phyloP scores from a whole-genome alignment of 2,329 filamentous ascomycete species.

The Parasarocladium wereldwijsianum region DNA sequence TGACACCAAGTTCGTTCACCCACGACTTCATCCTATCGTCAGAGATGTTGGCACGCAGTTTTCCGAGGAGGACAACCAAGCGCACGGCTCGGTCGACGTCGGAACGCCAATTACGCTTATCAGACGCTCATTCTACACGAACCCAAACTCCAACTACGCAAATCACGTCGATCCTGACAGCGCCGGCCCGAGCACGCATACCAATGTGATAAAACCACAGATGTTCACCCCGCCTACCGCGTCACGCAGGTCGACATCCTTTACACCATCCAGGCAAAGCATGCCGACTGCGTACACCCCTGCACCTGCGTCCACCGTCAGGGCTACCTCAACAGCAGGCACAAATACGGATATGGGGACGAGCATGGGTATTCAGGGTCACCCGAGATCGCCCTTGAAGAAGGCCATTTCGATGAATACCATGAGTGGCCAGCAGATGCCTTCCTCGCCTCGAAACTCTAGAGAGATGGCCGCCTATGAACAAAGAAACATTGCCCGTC shows the following conservation, averaged over 20 bases:
- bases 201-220: slow-evolving; percentile 20
- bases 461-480: slow-evolving; percentile 46
- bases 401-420: slow-evolving; percentile 56
- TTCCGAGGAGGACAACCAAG: slow-evolving; percentile 30
- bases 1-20: slow-evolving; percentile 89
- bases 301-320: slow-evolving; percentile 11
- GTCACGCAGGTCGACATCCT: slow-evolving; percentile 19
- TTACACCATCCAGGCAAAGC: slow-evolving; percentile 19
- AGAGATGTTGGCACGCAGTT: slow-evolving; percentile 69
- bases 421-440: slow-evolving; percentile 24
- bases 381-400: slow-evolving; percentile 69
- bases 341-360: slow-evolving; percentile 40
- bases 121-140: slow-evolving; percentile 63
- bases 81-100: slow-evolving; percentile 27
- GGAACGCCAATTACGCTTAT: slow-evolving; percentile 47
- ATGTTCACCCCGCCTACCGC: slow-evolving; percentile 26
- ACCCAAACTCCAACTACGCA: slow-evolving; percentile 49
- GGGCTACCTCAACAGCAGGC: slow-evolving; percentile 10
- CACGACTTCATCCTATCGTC: slow-evolving; percentile 68
- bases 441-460: slow-evolving; percentile 39
- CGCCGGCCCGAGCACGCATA: not conserved
- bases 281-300: slow-evolving; percentile 18
- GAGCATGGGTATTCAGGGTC: slow-evolving; percentile 64
- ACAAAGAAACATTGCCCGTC: slow-evolving; percentile 25
- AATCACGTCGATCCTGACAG: not conserved